Conservation (phyloP, 2,329 filamentous ascomycete genomes). For the Mollisiaceae sp. region DNA sequence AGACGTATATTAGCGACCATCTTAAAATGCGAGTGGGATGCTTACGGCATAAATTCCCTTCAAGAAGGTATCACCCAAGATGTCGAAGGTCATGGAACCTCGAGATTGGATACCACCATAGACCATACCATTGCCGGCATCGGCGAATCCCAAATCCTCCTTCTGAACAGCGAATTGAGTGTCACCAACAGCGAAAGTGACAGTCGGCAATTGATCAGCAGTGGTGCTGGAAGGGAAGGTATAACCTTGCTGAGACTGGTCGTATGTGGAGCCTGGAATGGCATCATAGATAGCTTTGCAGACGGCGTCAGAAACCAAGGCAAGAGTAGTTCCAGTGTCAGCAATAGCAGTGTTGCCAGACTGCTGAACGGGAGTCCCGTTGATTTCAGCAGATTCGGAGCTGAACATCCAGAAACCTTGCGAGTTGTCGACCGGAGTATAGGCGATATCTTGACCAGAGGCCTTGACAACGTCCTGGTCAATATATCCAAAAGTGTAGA, state of each 20-base stretch:
- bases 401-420: slow-evolving; percentile 72
- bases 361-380: slow-evolving; percentile 56
- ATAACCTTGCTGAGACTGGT: slow-evolving; percentile 63
- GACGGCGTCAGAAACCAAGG: slow-evolving; percentile 64
- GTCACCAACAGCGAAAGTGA: slow-evolving; percentile 68
- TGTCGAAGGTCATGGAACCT: slow-evolving; percentile 59
- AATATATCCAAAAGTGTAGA: slow-evolving; percentile 77
- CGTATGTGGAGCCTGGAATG: slow-evolving; percentile 65
- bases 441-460: slow-evolving; percentile 60
- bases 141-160: slow-evolving; percentile 62
- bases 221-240: slow-evolving; percentile 62
- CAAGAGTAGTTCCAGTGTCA: slow-evolving; percentile 74
- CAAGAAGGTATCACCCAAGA: slow-evolving; percentile 63
- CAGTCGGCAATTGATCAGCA: slow-evolving; percentile 58
- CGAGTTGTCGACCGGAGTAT: slow-evolving; percentile 65
- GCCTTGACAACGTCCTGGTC: slow-evolving; percentile 64
- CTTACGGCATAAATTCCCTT: slow-evolving; percentile 63
- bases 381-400: slow-evolving; percentile 61
- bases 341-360: slow-evolving; percentile 68
- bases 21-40: slow-evolving; percentile 19
- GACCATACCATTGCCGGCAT: slow-evolving; percentile 56
- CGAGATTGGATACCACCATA: slow-evolving; percentile 66
- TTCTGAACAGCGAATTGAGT: slow-evolving; percentile 62
- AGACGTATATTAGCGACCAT: slow-evolving; percentile 23
- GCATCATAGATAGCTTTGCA: slow-evolving; percentile 66